Evolutionary conservation across 805 yeast species (phyloP), one percentile per base, ranked within the genome.

Genomic region (Wickerhamomyces xylosicus): DNA sequence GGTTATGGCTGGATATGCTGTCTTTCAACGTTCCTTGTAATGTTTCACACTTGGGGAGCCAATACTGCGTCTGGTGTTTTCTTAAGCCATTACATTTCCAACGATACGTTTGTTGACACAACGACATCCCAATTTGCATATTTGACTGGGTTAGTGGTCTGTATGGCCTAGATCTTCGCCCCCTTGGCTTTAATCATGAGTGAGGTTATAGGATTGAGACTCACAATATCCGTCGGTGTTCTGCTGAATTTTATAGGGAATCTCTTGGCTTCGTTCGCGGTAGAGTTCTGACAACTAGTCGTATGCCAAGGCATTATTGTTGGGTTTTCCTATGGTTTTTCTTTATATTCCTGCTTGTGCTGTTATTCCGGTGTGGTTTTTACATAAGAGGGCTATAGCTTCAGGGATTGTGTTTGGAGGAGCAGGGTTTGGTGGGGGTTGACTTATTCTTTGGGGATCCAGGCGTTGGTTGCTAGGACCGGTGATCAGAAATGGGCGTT

Each of bases 41-140:
- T 75, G 54, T 70, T 76, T 45, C 64, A 71, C 31, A 72, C 85
- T 0, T 82, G 90, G 89, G 92, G 92, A 14, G 71, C 81, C 46
- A 80, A 80, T 6, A 41, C 49, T 44, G 46, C 48, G 4, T 81
- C 79, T 3, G 80, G 85, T 21, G 69, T 82, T 5, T 79, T 76
- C 46, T 59, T 81, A 19, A 67, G 81, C 1, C 67, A 65, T 45
- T 82, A 78, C 50, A 45, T 80, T 19, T 67, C 70, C 33, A 52
- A 69, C 37, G 56, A 70, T 34, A 59, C 66, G 0, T 79, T 76
- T 45, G 59, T 62, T 0, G 84, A 79, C 3, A 79, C 80, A 0
- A 53, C 67, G 1, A 69, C 69, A 37, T 58, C 72, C 40, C 83
- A 78, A 42, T 82, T 70, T 54, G 84, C 85, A 13, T 59, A 73